Evolutionary conservation across 2,329 filamentous ascomycete genomes (phyloP).

Genomic region (Neopestalotiopsis rosae): DNA sequence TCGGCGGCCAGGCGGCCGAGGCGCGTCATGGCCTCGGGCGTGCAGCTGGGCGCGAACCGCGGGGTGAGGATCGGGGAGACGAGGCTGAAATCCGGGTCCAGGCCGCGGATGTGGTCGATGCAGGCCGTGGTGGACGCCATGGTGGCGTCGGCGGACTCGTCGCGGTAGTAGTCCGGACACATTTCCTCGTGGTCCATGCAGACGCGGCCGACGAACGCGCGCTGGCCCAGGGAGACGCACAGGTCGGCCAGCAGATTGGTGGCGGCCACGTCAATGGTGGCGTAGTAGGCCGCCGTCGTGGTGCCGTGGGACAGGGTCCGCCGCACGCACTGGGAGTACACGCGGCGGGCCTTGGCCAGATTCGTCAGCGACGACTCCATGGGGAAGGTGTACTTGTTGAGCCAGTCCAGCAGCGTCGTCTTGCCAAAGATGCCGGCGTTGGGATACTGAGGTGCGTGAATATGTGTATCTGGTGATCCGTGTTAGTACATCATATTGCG

Average conservation of each 20-base stretch:
- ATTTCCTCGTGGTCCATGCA: constrained; percentile 84
- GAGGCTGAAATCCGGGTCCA: constrained; percentile 70
- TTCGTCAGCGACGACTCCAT: constrained; percentile 79
- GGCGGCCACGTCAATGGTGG: constrained; percentile 82
- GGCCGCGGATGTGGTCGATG: constrained; percentile 67
- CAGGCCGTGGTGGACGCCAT: constrained; percentile 61
- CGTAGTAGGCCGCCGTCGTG: constrained; percentile 93
- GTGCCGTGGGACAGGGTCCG: constrained; percentile 89
- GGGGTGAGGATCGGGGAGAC: constrained; percentile 83
- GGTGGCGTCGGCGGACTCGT: constrained; percentile 66
- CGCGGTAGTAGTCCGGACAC: constrained; percentile 80
- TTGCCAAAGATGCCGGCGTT: constrained; percentile 95
- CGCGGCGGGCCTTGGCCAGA: constrained; percentile 64
- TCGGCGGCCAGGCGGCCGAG: constrained; percentile 70
- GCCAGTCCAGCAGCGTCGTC: constrained; percentile 90
- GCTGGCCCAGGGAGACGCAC: constrained; percentile 79
- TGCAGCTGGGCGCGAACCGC: constrained; percentile 70
- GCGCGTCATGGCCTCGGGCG: constrained; percentile 59
- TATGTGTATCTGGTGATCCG: constrained; percentile 76
- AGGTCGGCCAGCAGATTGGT: constrained; percentile 92
- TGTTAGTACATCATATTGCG: constrained; percentile 25
- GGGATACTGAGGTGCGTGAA: constrained; percentile 93
- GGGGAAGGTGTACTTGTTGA: constrained; percentile 93
- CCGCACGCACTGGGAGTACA: constrained; percentile 80
- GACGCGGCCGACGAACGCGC: constrained; percentile 90